A percentile compares a stretch with the other conserved stretches of the same genome.
Evolutionary conservation across 2,329 filamentous ascomycete genomes (phyloP).

Genomic region (Epichloe coenophiala): DNA sequence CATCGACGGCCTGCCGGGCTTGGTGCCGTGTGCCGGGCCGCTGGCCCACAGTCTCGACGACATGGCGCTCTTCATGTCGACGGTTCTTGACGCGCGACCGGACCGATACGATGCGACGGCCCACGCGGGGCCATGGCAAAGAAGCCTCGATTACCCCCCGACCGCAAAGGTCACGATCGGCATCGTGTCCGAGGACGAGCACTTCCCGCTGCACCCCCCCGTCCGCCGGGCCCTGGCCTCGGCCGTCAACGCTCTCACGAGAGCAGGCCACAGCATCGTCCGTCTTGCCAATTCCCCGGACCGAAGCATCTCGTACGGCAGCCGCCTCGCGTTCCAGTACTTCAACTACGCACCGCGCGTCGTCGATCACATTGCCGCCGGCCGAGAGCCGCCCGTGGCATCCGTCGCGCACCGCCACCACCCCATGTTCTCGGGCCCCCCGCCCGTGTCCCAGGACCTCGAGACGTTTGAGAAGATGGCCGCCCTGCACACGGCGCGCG

Average conservation of each 20-base stretch:
- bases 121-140: conserved; percentile 32
- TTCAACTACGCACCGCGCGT: neutral
- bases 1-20: neutral
- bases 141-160: conserved; percentile 6
- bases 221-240: conserved; percentile 30
- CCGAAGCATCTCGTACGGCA: conserved; percentile 1
- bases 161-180: conserved; percentile 29
- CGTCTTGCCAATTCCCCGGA: conserved; percentile 14
- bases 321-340: conserved; percentile 6
- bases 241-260: conserved; percentile 24
- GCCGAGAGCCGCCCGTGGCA: neutral
- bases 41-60: conserved; percentile 25
- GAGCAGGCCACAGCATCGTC: conserved; percentile 31
- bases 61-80: conserved; percentile 16
- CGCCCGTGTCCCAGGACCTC: conserved; percentile 4
- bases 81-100: conserved; percentile 24
- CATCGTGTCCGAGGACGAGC: conserved; percentile 30
- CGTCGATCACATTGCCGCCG: neutral
- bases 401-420: neutral
- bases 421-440: neutral
- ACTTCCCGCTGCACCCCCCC: conserved; percentile 37
- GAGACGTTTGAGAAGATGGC: conserved; percentile 23
- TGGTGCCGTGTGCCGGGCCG: conserved; percentile 28
- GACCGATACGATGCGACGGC: conserved; percentile 31
- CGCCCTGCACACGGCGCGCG: conserved; percentile 10